A percentile compares a stretch with the other conserved stretches of the same genome.
Evolutionary conservation across 768 basidiomycete species (phyloP).

Genomic region (Tylopilus cervinicoccineus): DNA sequence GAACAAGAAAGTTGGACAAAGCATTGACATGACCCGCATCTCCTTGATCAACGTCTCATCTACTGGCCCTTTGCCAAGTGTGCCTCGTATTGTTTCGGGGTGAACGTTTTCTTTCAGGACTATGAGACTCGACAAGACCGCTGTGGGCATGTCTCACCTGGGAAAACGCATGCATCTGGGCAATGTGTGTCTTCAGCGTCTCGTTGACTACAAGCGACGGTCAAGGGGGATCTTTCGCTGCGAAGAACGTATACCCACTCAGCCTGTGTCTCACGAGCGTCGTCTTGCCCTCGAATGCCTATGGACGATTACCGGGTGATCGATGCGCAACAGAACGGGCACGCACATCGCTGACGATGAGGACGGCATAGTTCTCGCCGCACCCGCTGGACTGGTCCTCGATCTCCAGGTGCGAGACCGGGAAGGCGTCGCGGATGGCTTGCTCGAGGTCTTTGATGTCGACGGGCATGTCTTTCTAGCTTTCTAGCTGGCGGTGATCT

Average conservation of each 20-base stretch:
- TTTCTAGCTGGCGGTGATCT: constrained; percentile 4
- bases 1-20: neutral
- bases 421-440: constrained; percentile 59
- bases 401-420: constrained; percentile 66
- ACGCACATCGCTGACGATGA: constrained; percentile 45
- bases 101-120: constrained; percentile 62
- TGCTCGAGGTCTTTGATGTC: constrained; percentile 51
- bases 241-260: constrained; percentile 40
- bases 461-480: constrained; percentile 50
- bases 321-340: too few relatives aligned
- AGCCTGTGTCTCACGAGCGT: constrained; percentile 74
- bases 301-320: neutral
- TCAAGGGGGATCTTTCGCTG: constrained; percentile 1
- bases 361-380: constrained; percentile 70
- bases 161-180: constrained; percentile 84
- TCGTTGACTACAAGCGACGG: constrained; percentile 59
- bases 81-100: constrained; percentile 61
- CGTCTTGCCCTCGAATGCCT: constrained; percentile 76
- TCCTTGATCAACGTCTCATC: neutral
- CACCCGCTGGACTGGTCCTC: constrained; percentile 78
- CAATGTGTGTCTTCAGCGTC: constrained; percentile 65
- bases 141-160: constrained; percentile 48
- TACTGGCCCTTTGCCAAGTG: constrained; percentile 35
- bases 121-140: neutral
- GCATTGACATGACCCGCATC: neutral